Evolutionary conservation across 345 rosid species (phyloP).

Genomic region (Rhodomyrtus tomentosa): DNA sequence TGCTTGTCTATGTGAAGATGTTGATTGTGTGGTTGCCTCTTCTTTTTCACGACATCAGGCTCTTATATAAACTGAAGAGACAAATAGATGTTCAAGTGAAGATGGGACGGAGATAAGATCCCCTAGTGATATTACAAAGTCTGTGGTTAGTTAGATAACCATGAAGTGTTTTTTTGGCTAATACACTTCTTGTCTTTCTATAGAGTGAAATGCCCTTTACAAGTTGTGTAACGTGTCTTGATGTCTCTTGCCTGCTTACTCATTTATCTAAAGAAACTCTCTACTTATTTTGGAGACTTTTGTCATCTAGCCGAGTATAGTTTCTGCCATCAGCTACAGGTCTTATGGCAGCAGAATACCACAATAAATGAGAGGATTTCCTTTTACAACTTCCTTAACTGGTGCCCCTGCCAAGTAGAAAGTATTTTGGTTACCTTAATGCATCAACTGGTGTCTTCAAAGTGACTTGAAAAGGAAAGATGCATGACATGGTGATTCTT

Average conservation of each 20-base stretch:
- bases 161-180: background rate
- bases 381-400: background rate
- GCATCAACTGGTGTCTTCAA: background rate
- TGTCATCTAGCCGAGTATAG: background rate
- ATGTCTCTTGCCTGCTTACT: background rate
- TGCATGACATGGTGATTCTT: background rate
- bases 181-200: background rate
- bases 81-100: background rate
- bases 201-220: background rate
- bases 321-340: background rate
- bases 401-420: background rate
- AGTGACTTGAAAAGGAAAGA: background rate
- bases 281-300: background rate
- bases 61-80: background rate
- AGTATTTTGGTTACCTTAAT: background rate
- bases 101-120: background rate
- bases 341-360: background rate
- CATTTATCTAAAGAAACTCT: background rate
- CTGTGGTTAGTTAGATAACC: background rate
- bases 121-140: background rate
- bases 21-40: background rate
- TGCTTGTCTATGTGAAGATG: background rate
- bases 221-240: background rate
- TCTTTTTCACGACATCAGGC: background rate
- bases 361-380: background rate